phyloP scores from a whole-genome alignment of 805 yeast genomes.

The Candida manassasensis region DNA sequence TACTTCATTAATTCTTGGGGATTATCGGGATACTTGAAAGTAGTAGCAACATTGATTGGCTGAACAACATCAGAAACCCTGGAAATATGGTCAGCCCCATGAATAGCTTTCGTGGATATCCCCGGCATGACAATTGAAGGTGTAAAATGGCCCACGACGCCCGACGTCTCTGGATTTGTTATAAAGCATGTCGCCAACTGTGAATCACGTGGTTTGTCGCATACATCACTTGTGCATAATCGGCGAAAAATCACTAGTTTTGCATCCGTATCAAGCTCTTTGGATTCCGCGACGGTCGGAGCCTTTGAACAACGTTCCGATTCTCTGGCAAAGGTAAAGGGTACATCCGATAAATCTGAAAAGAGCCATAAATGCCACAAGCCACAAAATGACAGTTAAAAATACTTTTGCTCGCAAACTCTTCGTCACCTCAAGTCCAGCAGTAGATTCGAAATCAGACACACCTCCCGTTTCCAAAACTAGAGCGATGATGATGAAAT shows the following conservation, averaged over 20 bases:
- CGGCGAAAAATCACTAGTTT: too few relatives aligned
- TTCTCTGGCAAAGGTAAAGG: constrained; percentile 40
- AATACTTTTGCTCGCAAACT: constrained; percentile 36
- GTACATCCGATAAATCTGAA: constrained; percentile 53
- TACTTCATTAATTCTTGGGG: constrained; percentile 52
- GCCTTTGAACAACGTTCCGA: constrained; percentile 13
- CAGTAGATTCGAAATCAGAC: constrained; percentile 30
- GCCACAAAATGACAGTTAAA: constrained; percentile 54
- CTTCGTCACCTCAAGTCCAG: constrained; percentile 21
- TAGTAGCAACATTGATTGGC: constrained; percentile 80
- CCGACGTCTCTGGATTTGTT: too few relatives aligned
- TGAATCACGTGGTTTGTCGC: too few relatives aligned
- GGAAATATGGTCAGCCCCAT: constrained; percentile 60
- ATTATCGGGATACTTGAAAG: constrained; percentile 61
- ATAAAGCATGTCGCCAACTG: too few relatives aligned
- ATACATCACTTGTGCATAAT: too few relatives aligned
- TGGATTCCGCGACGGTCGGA: constrained; percentile 11
- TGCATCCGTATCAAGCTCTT: not conserved
- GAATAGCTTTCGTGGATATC: constrained; percentile 55
- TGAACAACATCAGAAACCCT: constrained; percentile 67
- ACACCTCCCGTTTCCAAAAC: constrained; percentile 43
- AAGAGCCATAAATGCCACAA: constrained; percentile 56
- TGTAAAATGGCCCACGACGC: too few relatives aligned
- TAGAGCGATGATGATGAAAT: constrained; percentile 37
- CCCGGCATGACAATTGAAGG: constrained; percentile 44